A percentile compares a stretch with the other conserved stretches of the same genome.
Evolutionary conservation across 345 rosid species (phyloP).

Genomic region (Melaleuca quinquenervia): DNA sequence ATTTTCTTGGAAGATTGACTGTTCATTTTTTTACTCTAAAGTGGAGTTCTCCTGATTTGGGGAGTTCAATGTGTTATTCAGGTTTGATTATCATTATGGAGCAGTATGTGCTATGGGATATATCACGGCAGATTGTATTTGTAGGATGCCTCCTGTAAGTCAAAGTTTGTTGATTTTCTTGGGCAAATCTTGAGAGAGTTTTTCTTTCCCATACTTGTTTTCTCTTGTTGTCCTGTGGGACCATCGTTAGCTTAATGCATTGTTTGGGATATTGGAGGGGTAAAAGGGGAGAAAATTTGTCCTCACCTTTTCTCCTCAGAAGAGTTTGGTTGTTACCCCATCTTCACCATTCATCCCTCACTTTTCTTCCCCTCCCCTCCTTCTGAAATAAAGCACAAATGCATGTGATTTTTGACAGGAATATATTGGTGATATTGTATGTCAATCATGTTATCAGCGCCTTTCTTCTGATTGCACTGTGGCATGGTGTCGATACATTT

Average conservation of each 20-base stretch:
- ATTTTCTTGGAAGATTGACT: background rate
- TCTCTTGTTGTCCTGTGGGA: background rate
- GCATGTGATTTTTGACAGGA: background rate
- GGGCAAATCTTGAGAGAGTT: background rate
- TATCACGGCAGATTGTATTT: conserved; percentile 57
- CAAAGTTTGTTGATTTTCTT: background rate
- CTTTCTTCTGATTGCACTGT: background rate
- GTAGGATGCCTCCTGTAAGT: conserved; percentile 44
- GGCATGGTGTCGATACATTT: background rate
- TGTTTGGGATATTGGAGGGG: background rate
- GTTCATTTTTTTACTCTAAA: background rate
- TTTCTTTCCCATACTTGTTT: background rate
- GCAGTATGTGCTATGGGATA: conserved; percentile 72
- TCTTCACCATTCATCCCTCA: background rate
- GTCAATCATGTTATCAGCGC: background rate
- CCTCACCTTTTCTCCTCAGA: background rate
- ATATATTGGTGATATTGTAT: background rate
- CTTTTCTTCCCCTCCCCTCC: background rate
- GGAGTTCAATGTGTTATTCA: conserved; percentile 9
- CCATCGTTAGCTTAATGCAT: background rate
- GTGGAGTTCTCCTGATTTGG: background rate
- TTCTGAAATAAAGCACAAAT: background rate
- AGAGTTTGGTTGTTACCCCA: background rate
- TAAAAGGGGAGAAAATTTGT: background rate
- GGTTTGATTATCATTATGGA: conserved; percentile 84